phyloP scores from a whole-genome alignment of 306 rosid species.

The Quercus cerris region DNA sequence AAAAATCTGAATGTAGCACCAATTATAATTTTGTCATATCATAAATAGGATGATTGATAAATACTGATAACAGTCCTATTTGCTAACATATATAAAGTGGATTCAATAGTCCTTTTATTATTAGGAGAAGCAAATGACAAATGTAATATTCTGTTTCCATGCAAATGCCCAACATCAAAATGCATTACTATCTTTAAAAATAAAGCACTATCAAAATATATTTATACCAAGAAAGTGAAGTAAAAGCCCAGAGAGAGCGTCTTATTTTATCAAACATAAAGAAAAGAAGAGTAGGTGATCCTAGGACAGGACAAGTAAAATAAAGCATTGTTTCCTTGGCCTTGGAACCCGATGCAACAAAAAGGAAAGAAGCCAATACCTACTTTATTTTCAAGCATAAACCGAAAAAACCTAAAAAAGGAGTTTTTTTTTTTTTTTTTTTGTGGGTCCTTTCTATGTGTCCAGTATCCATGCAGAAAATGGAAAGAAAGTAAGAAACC shows the following conservation, averaged over 20 bases:
- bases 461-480: background rate
- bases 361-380: constrained; percentile 18
- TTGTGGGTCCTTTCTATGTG: no score
- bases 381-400: constrained; percentile 8
- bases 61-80: no score
- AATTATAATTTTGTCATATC: no score
- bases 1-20: background rate
- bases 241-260: background rate
- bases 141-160: background rate
- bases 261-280: background rate
- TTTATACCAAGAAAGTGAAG: background rate
- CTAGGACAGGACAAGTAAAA: background rate
- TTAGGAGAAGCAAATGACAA: background rate
- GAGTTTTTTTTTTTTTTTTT: background rate
- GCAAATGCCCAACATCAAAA: background rate
- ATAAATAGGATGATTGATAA: no score
- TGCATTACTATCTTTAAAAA: background rate
- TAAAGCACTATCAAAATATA: background rate
- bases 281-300: background rate
- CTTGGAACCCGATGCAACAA: background rate
- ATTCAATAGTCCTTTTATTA: background rate
- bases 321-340: background rate
- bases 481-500: background rate
- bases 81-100: no score
- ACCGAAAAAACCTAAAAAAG: background rate